A percentile compares a stretch with the other conserved stretches of the same genome.
phyloP scores from a whole-genome alignment of 345 rosid species.

The Murraya koenigii region DNA sequence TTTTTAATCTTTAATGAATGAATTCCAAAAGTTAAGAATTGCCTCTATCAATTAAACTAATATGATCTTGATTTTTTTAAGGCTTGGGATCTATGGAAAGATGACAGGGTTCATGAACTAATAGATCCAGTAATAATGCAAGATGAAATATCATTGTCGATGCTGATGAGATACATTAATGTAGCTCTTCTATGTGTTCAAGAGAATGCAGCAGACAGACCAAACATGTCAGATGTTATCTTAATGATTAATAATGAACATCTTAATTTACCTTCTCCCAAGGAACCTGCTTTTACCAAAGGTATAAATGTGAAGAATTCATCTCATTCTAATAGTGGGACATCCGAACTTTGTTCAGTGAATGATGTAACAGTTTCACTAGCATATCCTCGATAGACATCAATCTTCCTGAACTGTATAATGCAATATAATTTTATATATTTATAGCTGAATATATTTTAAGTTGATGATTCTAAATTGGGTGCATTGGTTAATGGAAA shows the following conservation, averaged over 20 bases:
- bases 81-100: not conserved
- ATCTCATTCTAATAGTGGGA: not conserved
- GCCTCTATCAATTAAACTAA: not conserved
- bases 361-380: not conserved
- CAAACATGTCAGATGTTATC: not conserved
- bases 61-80: not conserved
- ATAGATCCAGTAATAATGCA: not conserved
- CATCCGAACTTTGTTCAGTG: not conserved
- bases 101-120: not conserved
- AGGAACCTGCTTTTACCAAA: not conserved
- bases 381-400: not conserved
- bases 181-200: not conserved
- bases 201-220: not conserved
- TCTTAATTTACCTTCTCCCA: not conserved
- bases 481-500: no score
- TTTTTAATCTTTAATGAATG: not conserved
- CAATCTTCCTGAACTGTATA: no score
- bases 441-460: no score
- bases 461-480: no score
- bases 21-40: not conserved
- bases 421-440: no score
- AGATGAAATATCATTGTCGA: not conserved
- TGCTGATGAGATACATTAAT: not conserved
- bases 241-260: not conserved
- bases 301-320: not conserved